Conservation (phyloP, 352 stramenopile species). For the Blastocystis hominis region DNA sequence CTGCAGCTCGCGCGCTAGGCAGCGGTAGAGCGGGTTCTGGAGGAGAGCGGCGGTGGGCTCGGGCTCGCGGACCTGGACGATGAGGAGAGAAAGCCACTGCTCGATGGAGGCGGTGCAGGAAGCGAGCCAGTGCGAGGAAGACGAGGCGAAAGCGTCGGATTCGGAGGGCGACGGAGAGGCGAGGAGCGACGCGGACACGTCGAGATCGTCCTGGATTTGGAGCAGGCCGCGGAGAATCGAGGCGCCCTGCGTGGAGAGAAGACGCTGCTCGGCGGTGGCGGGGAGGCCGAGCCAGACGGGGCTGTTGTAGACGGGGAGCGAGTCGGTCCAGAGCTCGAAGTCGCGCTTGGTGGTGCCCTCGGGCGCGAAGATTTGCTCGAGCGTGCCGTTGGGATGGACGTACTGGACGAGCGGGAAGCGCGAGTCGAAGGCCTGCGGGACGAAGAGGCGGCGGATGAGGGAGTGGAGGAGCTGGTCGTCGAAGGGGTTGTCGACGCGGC, state of each 20-base stretch:
- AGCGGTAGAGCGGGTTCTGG: conserved; percentile 78
- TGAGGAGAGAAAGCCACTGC: conserved; percentile 68
- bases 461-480: conserved; percentile 87
- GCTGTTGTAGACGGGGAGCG: conserved; percentile 76
- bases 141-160: not conserved
- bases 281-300: conserved; percentile 81
- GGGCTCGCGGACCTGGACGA: conserved; percentile 64
- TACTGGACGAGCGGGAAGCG: conserved; percentile 70
- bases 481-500: conserved; percentile 86
- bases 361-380: conserved; percentile 68
- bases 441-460: conserved; percentile 83
- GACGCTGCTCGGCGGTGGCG: conserved; percentile 77
- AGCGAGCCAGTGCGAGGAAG: conserved; percentile 68
- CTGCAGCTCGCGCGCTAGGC: conserved; percentile 68
- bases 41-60: conserved; percentile 67
- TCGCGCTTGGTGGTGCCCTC: conserved; percentile 78
- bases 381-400: conserved; percentile 65
- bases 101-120: conserved; percentile 70
- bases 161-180: not conserved
- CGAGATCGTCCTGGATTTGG: conserved; percentile 52
- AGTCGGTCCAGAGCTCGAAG: conserved; percentile 78
- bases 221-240: conserved; percentile 62
- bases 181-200: not conserved
- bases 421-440: conserved; percentile 81
- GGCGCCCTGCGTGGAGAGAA: conserved; percentile 72